phyloP scores from a whole-genome alignment of 176 grass and related monocot species.

The Triticum turgidum region DNA sequence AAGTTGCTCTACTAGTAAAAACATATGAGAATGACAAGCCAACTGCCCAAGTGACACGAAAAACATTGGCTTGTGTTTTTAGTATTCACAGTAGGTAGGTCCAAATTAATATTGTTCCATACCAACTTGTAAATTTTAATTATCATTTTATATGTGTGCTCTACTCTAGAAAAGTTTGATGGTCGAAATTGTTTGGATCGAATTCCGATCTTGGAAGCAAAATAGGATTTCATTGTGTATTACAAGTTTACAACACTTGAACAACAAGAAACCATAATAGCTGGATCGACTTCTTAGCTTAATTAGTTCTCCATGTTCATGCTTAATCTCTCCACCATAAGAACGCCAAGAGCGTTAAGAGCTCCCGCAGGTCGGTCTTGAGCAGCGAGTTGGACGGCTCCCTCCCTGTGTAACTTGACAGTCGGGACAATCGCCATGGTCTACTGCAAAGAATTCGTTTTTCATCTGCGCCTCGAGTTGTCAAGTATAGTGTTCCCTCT shows the following conservation, averaged over 20 bases:
- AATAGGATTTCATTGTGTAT: too few relatives aligned
- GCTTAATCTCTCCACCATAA: too few relatives aligned
- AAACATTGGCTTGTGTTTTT: neutral
- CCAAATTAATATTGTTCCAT: neutral
- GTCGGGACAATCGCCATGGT: neutral
- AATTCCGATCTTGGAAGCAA: too few relatives aligned
- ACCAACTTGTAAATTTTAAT: neutral
- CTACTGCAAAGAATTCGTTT: neutral
- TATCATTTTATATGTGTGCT: neutral
- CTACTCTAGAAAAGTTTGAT: neutral
- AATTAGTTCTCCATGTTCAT: too few relatives aligned
- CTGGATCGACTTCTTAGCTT: too few relatives aligned
- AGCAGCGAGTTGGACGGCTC: too few relatives aligned
- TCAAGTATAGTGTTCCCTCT: too few relatives aligned
- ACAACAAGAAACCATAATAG: too few relatives aligned
- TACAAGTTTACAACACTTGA: too few relatives aligned
- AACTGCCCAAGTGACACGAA: neutral
- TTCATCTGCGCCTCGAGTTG: too few relatives aligned
- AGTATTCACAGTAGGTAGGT: neutral
- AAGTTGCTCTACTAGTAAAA: neutral
- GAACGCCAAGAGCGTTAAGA: too few relatives aligned
- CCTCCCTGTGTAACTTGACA: neutral
- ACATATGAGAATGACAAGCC: neutral
- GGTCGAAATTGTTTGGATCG: neutral
- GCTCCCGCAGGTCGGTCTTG: too few relatives aligned